Percentiles rank a stretch among this genome's conserved stretches.
phyloP scores from a whole-genome alignment of 169 alveolate species.

The Plasmodium ovale region DNA sequence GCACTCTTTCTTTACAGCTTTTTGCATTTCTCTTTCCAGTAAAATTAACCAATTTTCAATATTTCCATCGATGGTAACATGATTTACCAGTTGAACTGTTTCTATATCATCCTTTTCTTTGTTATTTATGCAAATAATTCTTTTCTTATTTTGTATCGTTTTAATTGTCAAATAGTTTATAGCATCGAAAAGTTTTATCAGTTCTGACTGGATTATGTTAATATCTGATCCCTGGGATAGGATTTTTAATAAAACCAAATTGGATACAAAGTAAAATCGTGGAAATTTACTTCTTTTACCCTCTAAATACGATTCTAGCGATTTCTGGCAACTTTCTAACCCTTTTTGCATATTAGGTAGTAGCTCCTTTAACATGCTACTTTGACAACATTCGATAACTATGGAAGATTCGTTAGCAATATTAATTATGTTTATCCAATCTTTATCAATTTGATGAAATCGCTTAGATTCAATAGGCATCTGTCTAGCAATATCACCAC shows the following conservation, averaged over 20 bases:
- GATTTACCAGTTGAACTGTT: slow-evolving; percentile 90
- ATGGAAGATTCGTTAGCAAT: slow-evolving; percentile 95
- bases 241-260: slow-evolving; percentile 95
- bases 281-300: slow-evolving; percentile 98
- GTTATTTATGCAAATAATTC: slow-evolving; percentile 81
- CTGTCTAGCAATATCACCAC: slow-evolving; percentile 98
- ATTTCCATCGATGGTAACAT: slow-evolving; percentile 96
- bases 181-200: slow-evolving; percentile 96
- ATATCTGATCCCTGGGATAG: slow-evolving; percentile 97
- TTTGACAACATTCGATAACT: slow-evolving; percentile 95
- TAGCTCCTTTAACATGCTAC: slow-evolving; percentile 95
- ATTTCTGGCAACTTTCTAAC: slow-evolving; percentile 95
- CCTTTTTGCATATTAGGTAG: slow-evolving; percentile 93
- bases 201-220: slow-evolving; percentile 94
- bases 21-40: slow-evolving; percentile 93
- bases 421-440: slow-evolving; percentile 95
- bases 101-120: slow-evolving; percentile 93
- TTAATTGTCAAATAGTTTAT: slow-evolving; percentile 93
- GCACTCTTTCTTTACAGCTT: slow-evolving; percentile 90
- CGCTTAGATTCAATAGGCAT: slow-evolving; percentile 97
- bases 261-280: slow-evolving; percentile 96
- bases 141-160: slow-evolving; percentile 80
- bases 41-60: slow-evolving; percentile 97
- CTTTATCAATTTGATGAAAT: slow-evolving; percentile 95
- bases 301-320: slow-evolving; percentile 95